A percentile compares a stretch with the other conserved stretches of the same genome.
Evolutionary conservation across 148 eudicot genomes (phyloP).

Genomic region (Diospyros lotus): DNA sequence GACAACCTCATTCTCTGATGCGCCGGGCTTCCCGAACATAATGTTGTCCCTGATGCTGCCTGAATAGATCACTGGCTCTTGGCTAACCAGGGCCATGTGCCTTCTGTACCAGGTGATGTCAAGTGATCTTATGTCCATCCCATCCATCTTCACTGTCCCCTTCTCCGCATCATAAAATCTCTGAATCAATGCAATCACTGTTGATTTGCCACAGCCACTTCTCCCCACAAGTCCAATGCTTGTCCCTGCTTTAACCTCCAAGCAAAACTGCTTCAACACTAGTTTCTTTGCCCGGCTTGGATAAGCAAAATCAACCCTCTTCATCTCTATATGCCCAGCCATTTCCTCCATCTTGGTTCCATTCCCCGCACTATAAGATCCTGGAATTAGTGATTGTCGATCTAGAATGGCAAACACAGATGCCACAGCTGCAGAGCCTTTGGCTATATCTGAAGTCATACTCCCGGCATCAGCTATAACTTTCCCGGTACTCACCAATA

Average conservation of each 20-base stretch:
- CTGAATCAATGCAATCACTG: constrained; percentile 67
- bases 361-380: constrained; percentile 13
- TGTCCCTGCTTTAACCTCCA: constrained; percentile 72
- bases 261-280: constrained; percentile 47
- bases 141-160: constrained; percentile 70
- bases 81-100: constrained; percentile 81
- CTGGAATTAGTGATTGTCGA: constrained; percentile 49
- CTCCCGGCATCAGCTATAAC: constrained; percentile 99
- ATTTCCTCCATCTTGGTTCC: constrained; percentile 39
- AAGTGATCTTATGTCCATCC: constrained; percentile 56
- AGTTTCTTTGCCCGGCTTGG: constrained; percentile 53
- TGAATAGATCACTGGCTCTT: constrained; percentile 80
- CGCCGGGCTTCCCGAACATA: constrained; percentile 62
- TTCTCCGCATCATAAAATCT: constrained; percentile 73
- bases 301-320: constrained; percentile 68
- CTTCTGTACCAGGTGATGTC: constrained; percentile 67
- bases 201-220: constrained; percentile 96
- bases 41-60: constrained; percentile 72
- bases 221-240: constrained; percentile 86
- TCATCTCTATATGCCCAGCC: constrained; percentile 62
- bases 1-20: constrained; percentile 63
- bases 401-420: constrained; percentile 83
- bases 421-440: constrained; percentile 74
- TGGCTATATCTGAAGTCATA: constrained; percentile 92
- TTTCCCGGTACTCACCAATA: constrained; percentile 87